phyloP scores from a whole-genome alignment of 2,329 filamentous ascomycete genomes.

The Cadophora sp. region DNA sequence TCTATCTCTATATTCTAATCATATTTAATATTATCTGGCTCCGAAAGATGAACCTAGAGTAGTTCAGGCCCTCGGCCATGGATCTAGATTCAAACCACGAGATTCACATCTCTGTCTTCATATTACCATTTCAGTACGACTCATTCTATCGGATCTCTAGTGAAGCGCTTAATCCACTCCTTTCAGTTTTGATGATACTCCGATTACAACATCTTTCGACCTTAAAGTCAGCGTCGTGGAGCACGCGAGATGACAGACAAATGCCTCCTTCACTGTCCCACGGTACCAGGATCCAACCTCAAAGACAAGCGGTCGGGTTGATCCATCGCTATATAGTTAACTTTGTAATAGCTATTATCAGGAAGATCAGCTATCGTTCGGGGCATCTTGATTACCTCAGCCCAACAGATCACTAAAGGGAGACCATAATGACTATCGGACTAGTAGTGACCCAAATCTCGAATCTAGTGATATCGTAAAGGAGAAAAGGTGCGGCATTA shows the following conservation, averaged over 20 bases:
- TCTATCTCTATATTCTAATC: background rate
- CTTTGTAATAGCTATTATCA: background rate
- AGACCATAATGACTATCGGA: background rate
- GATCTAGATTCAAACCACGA: background rate
- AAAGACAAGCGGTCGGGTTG: background rate
- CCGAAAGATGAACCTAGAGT: background rate
- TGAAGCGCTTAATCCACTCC: no score
- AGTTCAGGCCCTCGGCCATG: background rate
- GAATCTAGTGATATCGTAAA: background rate
- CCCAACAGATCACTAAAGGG: background rate
- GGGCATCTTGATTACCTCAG: no score
- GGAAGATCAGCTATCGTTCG: background rate
- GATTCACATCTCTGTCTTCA: background rate
- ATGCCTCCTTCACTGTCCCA: background rate
- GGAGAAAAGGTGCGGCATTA: background rate
- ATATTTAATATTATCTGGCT: background rate
- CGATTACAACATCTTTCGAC: background rate
- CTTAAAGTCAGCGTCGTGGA: background rate
- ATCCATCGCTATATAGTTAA: background rate
- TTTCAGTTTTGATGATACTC: background rate
- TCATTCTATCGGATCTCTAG: no score
- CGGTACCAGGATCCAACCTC: background rate
- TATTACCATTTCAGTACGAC: background rate
- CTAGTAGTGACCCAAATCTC: background rate
- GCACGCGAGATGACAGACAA: background rate